These are phyloP conservation scores for Naganishia kalamii DNA, from an alignment of 768 basidiomycete species.

Conservation along the genomic window DNA sequence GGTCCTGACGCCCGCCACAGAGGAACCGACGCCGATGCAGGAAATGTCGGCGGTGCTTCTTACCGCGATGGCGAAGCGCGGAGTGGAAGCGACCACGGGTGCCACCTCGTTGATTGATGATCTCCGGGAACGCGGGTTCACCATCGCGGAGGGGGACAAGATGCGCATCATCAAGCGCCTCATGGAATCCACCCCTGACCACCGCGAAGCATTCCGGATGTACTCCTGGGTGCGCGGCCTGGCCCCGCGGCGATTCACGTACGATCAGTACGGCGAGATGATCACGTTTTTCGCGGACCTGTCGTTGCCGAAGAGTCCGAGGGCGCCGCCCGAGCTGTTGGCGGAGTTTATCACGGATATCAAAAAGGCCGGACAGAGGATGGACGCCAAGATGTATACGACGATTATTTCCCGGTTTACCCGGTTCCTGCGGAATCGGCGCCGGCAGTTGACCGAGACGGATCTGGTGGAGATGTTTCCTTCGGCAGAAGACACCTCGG, in stretches of 20 bases:
- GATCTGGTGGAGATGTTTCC: constrained; percentile 9
- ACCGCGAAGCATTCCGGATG: constrained; percentile 58
- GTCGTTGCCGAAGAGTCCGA: constrained; percentile 51
- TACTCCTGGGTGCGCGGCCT: constrained; percentile 52
- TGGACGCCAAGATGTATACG: constrained; percentile 61
- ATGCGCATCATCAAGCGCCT: constrained; percentile 58
- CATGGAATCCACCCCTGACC: constrained; percentile 58
- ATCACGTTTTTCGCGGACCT: constrained; percentile 61
- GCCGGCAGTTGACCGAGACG: not conserved
- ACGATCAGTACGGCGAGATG: constrained; percentile 60
- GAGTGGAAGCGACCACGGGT: not conserved
- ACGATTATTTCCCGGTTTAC: constrained; percentile 53
- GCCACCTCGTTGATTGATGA: constrained; percentile 56
- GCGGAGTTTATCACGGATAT: constrained; percentile 75
- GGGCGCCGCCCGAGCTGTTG: constrained; percentile 55
- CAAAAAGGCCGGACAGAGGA: constrained; percentile 58
- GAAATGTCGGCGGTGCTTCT: not conserved
- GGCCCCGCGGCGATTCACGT: constrained; percentile 45
- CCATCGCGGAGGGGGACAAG: constrained; percentile 51
- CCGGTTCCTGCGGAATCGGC: constrained; percentile 13
- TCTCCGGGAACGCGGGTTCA: constrained; percentile 56
- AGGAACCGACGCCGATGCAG: not conserved
- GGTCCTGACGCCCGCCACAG: not conserved
- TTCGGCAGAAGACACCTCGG: not conserved
- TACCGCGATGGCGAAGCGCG: constrained; percentile 6